These are phyloP conservation scores for Lactarius sanguifluus DNA, from an alignment of 768 basidiomycete species.

Conservation along the genomic window DNA sequence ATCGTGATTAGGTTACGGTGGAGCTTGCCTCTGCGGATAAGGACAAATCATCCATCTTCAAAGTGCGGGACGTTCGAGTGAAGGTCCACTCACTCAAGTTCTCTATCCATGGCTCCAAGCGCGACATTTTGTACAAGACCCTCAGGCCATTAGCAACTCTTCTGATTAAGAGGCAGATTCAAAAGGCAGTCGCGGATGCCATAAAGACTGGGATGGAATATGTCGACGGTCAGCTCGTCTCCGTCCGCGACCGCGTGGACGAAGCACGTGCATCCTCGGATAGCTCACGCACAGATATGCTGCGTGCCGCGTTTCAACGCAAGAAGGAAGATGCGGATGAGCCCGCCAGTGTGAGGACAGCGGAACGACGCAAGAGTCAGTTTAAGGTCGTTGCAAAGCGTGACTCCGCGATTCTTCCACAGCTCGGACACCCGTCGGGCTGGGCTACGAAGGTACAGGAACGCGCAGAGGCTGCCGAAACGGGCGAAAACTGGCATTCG, in stretches of 20 bases:
- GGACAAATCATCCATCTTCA: conserved; percentile 70
- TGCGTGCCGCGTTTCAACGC: conserved; percentile 65
- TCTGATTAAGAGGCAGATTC: conserved; percentile 76
- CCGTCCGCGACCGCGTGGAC: conserved; percentile 76
- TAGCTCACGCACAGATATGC: conserved; percentile 45
- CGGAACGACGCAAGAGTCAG: conserved; percentile 51
- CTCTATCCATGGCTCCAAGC: conserved; percentile 87
- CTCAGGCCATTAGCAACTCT: conserved; percentile 75
- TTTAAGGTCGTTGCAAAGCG: conserved; percentile 84
- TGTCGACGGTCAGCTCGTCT: conserved; percentile 84
- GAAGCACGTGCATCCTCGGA: conserved; percentile 43
- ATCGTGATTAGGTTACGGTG: conserved; percentile 47
- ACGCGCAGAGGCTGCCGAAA: conserved; percentile 43
- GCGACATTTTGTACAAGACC: conserved; percentile 86
- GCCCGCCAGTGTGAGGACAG: conserved; percentile 39
- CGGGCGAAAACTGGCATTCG: conserved; percentile 55
- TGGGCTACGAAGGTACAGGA: conserved; percentile 63
- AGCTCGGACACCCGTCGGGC: conserved; percentile 63
- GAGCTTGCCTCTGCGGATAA: conserved; percentile 60
- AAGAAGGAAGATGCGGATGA: conserved; percentile 51
- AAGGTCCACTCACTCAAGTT: conserved; percentile 89
- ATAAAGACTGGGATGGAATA: conserved; percentile 83
- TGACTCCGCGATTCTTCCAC: conserved; percentile 59
- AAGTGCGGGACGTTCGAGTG: conserved; percentile 66
- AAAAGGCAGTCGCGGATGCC: conserved; percentile 60